These are phyloP conservation scores for Lactarius vividus DNA, from an alignment of 768 basidiomycete species.

Conservation along the genomic window DNA sequence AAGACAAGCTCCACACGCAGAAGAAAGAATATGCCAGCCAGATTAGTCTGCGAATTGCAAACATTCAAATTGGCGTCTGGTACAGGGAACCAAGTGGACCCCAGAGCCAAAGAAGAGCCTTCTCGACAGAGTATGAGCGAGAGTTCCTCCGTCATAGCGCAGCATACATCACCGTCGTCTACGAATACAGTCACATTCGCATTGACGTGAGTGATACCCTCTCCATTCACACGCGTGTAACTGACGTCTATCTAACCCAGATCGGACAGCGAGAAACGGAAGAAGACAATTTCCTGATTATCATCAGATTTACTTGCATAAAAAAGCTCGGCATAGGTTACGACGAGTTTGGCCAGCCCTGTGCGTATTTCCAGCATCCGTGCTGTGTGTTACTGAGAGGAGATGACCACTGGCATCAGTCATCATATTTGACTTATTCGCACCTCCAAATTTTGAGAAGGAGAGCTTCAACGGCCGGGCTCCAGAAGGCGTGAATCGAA, in stretches of 20 bases:
- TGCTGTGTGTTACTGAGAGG: neutral
- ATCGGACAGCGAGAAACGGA: conserved; percentile 23
- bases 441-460: conserved; percentile 62
- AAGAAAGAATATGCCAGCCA: conserved; percentile 40
- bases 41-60: conserved; percentile 50
- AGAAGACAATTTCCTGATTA: conserved; percentile 5
- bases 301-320: conserved; percentile 23
- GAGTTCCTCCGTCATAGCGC: conserved; percentile 45
- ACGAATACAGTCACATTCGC: conserved; percentile 64
- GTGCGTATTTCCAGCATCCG: neutral
- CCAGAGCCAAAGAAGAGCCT: conserved; percentile 35
- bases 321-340: conserved; percentile 23
- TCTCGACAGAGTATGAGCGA: conserved; percentile 70
- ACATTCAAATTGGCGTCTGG: conserved; percentile 66
- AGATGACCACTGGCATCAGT: neutral
- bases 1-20: conserved; percentile 30
- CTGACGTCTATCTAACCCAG: neutral
- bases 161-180: conserved; percentile 60
- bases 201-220: conserved; percentile 47
- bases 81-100: conserved; percentile 36
- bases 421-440: conserved; percentile 21
- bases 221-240: neutral
- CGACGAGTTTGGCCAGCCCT: conserved; percentile 12
- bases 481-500: conserved; percentile 40
- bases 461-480: conserved; percentile 54